Base-by-base conservation (phyloP, 352 stramenopile genomes). In the Globisporangium paroecandrum region DNA sequence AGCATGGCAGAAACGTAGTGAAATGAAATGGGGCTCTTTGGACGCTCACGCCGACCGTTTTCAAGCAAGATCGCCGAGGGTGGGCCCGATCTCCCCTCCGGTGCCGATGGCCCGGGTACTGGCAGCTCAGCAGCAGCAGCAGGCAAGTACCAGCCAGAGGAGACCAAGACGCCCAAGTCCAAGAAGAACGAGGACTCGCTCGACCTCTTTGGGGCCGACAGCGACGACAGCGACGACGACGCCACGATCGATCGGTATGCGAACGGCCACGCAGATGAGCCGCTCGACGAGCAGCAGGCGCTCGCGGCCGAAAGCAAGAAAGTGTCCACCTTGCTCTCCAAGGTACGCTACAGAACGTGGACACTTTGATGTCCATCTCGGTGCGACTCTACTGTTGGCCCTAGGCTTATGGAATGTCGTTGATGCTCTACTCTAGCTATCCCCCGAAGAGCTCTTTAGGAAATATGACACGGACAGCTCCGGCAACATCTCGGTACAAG, bases 381-480 rank as follows among this genome's bases (percentile, higher is more conserved):
- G 34, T 41, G 34, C 34, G 34, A 12, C 34, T 41, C 34, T 41
- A 41, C 10, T 41, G 34, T 13, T 41, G 34, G 34, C 12, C 34
- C 34, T 41, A 41, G 34, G 34, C 12, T 41, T 41, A 41, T 41
- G 8, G 18, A 57, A 15, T 24, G 15, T 49, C 27, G 32, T 25
- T 34, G 32, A 54, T 66, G 25, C 15, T 20, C 13, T 12, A 15
- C 29, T 66, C 34, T 69, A 87, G 81, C 63, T 90, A 22, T 79
- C 79, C 0, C 82, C 86, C 1, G 96, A 99, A 43, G 82, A 97
- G 43, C 70, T 98, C 8, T 99, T 98, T 69, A 75, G 78, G 4
- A 94, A 96, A 49, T 97, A 97, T 66, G 95, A 98, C 76, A 93
- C 83, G 13, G 89, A 98, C 63, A 74, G 84, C 0, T 97, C 88